Percentiles rank a stretch among this genome's conserved stretches.
Evolutionary conservation across 495 filamentous ascomycete genomes (phyloP).

Genomic region (Acidiella bohemica): DNA sequence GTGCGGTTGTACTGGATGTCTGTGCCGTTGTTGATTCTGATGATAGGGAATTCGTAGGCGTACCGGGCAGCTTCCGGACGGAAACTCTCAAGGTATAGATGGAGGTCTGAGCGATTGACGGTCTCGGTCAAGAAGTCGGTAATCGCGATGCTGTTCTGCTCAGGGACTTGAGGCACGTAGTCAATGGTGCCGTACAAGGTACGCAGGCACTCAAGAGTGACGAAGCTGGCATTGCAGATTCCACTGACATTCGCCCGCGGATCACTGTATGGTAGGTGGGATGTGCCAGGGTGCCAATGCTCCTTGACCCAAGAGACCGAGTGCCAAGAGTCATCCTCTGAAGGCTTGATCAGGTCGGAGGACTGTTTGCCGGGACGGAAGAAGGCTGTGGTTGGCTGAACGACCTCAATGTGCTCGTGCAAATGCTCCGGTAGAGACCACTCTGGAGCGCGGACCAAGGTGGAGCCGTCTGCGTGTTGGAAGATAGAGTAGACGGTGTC

Average conservation of each 20-base stretch:
- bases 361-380: conserved; percentile 19
- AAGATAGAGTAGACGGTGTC: conserved; percentile 34
- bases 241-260: conserved; percentile 11
- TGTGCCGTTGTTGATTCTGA: conserved; percentile 30
- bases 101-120: conserved; percentile 37
- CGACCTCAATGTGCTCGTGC: conserved; percentile 44
- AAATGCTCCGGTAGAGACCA: conserved; percentile 43
- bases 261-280: too few relatives aligned
- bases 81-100: conserved; percentile 36
- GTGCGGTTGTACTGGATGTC: conserved; percentile 28
- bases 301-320: too few relatives aligned
- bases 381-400: conserved; percentile 60
- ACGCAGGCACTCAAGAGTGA: conserved; percentile 41
- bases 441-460: conserved; percentile 29
- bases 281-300: too few relatives aligned
- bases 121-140: conserved; percentile 39
- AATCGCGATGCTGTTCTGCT: conserved; percentile 36
- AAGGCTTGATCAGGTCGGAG: too few relatives aligned
- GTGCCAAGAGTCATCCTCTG: too few relatives aligned
- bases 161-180: conserved; percentile 33
- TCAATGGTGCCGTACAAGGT: conserved; percentile 42
- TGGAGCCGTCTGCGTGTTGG: conserved; percentile 29
- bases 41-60: conserved; percentile 33
- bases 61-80: conserved; percentile 35
- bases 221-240: conserved; percentile 38